Conservation (phyloP, 495 filamentous ascomycete genomes). For the Xylaria telfairii region DNA sequence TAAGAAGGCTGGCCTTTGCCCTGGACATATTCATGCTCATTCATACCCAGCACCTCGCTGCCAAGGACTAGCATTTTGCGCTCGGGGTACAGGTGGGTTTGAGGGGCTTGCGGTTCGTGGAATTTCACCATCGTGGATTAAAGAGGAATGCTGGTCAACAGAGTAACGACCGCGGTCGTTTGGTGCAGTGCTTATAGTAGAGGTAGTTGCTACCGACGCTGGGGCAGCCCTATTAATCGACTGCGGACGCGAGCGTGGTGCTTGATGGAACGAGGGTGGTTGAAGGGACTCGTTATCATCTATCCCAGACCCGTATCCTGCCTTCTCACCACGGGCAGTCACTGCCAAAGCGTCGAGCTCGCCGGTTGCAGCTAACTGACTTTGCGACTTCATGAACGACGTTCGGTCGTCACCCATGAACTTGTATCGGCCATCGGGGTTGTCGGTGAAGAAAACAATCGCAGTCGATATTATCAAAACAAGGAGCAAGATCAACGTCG, state of each 20-base stretch:
- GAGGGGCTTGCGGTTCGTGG: not conserved
- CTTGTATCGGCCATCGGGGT: conserved; percentile 95
- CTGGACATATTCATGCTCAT: conserved; percentile 39
- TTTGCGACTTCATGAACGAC: conserved; percentile 97
- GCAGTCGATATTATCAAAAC: conserved; percentile 85
- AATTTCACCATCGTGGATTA: conserved; percentile 47
- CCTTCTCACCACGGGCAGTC: conserved; percentile 88
- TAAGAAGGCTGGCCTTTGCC: not conserved
- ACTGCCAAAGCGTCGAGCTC: conserved; percentile 92
- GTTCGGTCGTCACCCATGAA: conserved; percentile 95
- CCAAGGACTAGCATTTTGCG: conserved; percentile 50
- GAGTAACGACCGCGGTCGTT: conserved; percentile 16
- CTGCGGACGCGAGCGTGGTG: conserved; percentile 32
- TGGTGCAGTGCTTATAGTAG: conserved; percentile 9
- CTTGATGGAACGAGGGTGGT: conserved; percentile 43
- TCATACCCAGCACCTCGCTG: conserved; percentile 64
- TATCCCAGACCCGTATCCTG: conserved; percentile 62
- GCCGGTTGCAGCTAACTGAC: conserved; percentile 72
- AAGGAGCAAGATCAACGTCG: conserved; percentile 85
- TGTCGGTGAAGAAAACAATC: conserved; percentile 86
- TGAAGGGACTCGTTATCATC: conserved; percentile 74
- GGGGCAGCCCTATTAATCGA: conserved; percentile 36
- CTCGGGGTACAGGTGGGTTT: conserved; percentile 18
- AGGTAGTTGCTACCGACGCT: conserved; percentile 37
- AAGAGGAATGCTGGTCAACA: conserved; percentile 19